A percentile compares a stretch with the other conserved stretches of the same genome.
phyloP scores from a whole-genome alignment of 2,329 filamentous ascomycete species.

The Fusarium odoratissimum region DNA sequence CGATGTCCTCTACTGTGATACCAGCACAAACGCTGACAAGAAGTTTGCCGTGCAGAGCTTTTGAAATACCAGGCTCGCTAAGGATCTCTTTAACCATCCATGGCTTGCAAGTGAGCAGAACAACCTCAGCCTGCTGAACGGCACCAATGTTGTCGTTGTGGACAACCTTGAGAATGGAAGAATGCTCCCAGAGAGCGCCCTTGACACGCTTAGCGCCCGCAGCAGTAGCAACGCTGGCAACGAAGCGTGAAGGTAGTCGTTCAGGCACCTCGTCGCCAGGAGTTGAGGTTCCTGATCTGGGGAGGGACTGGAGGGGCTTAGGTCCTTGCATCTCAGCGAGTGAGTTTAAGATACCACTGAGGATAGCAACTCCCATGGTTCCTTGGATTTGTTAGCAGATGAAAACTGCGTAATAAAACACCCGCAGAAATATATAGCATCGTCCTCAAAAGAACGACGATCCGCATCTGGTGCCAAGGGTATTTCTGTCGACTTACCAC shows the following conservation, averaged over 20 bases:
- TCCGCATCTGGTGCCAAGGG: not conserved
- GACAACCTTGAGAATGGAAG: constrained; percentile 71
- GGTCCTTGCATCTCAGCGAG: constrained; percentile 65
- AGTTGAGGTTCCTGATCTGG: constrained; percentile 56
- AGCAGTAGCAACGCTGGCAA: constrained; percentile 81
- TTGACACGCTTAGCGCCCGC: constrained; percentile 77
- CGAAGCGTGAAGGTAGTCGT: constrained; percentile 78
- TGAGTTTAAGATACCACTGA: constrained; percentile 81
- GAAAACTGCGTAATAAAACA: not conserved
- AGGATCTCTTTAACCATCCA: constrained; percentile 78
- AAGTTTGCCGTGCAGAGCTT: constrained; percentile 82
- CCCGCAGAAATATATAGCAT: not conserved
- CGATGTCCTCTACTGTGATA: constrained; percentile 76
- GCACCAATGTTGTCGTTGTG: constrained; percentile 78
- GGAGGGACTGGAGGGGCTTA: constrained; percentile 57
- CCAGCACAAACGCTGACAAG: constrained; percentile 86
- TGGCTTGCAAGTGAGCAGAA: constrained; percentile 85
- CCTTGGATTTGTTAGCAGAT: constrained; percentile 63
- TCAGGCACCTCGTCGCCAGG: constrained; percentile 62
- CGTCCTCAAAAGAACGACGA: not conserved
- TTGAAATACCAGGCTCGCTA: constrained; percentile 72
- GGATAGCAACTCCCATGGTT: constrained; percentile 87
- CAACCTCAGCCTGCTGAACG: constrained; percentile 74
- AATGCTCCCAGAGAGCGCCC: constrained; percentile 72
- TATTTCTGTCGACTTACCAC: constrained; percentile 67